Percentiles rank a stretch among this genome's conserved stretches.
phyloP scores from a whole-genome alignment of 257 asterid genomes.

The Jasminum sambac region DNA sequence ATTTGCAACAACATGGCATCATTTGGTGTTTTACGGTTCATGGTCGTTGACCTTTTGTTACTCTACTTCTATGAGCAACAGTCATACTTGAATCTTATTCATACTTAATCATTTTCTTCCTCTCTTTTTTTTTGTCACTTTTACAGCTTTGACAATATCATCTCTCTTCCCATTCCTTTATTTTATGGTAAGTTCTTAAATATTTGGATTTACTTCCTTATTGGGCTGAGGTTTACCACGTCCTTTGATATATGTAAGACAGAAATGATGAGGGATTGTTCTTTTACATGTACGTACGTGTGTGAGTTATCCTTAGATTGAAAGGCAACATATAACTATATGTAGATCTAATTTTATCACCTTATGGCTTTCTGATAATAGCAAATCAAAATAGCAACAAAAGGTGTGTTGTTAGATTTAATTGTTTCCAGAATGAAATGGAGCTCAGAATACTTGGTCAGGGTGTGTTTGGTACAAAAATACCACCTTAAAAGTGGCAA shows the following conservation, averaged over 20 bases:
- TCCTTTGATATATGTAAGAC: not conserved
- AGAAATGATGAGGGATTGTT: not conserved
- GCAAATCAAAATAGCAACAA: too few relatives aligned
- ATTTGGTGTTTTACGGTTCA: not conserved
- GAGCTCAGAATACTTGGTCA: not conserved
- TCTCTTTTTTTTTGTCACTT: not conserved
- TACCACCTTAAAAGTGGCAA: not conserved
- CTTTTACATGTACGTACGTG: not conserved
- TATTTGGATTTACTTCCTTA: not conserved
- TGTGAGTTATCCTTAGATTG: not conserved
- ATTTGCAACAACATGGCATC: not conserved
- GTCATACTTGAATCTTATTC: not conserved
- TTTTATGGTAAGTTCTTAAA: slow-evolving; percentile 60
- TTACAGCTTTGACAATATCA: slow-evolving; percentile 69
- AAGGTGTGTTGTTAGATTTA: not conserved
- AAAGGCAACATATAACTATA: not conserved
- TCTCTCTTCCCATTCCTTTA: slow-evolving; percentile 83
- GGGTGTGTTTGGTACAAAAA: not conserved
- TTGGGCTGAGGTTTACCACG: not conserved
- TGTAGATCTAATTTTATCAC: not conserved
- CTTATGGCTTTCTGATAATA: not conserved
- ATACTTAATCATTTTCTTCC: not conserved
- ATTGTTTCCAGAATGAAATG: not conserved
- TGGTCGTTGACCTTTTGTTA: not conserved
- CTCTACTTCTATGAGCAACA: not conserved